Base-by-base conservation (phyloP, 2,329 filamentous ascomycete species). In the Atkinsonella texensis region DNA sequence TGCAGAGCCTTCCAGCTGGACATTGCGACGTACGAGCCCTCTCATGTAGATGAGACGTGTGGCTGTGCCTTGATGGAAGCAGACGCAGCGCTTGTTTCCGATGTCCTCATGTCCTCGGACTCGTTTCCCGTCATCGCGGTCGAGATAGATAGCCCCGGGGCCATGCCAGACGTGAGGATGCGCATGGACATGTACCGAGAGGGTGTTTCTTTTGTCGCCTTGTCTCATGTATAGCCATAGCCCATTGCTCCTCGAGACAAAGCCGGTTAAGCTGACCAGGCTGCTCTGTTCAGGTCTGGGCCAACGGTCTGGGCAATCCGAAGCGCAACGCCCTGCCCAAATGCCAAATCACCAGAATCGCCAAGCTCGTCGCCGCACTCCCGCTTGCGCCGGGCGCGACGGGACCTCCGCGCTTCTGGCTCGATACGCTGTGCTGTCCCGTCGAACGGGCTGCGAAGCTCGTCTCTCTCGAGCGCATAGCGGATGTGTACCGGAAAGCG, bases 371-470 rank as follows among this genome's bases (percentile, higher is more conserved):
- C 7, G 54, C 55, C 2, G 52, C 53, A 1, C 50, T 63, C 8
- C 55, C 61, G 11, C 38, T 18, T 2, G 20, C 46, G 8, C 38
- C 52, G 4, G 43, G 40, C 2, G 40, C 35, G 39, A 51, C 49
- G 5, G 45, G 52, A 6, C 33, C 49, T 2, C 62, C 63, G 28
- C 51, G 58, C 9, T 35, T 67, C 4, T 68, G 64, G 66, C 53
- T 67, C n/a, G 66, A 68, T 53, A 64, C 65, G 1, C 52, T 68
- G 9, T 66, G 64, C 50, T 67, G 64, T 43, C 66, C 65, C 7
- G 53, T 62, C 12, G 58, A 58, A 15, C 49, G 50, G 7, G 53
- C 46, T 18, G 57, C 54, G 11, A 63, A 63, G 46, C 54, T 57
- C 39, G 53, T 63, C 35, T 62, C 67, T 1, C 60, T 69, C 3